Base-by-base conservation (phyloP, 768 basidiomycete genomes). In the Suillus subalutaceus region DNA sequence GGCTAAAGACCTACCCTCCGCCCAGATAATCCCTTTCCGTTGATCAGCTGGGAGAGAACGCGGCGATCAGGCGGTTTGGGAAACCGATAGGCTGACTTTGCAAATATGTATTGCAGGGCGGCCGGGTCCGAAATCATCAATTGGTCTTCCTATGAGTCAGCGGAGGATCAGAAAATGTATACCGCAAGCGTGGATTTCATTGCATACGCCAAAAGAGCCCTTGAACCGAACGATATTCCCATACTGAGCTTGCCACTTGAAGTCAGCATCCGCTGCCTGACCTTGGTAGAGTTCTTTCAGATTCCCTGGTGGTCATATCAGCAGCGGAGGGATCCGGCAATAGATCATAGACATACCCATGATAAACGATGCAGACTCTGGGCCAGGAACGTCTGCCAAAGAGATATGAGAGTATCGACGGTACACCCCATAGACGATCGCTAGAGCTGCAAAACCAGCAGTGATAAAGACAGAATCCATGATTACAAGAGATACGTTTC, bases 41-140 rank as follows among this genome's bases (percentile, higher is more conserved):
- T 72, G 1, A 73, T 0, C 66, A 72, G 46, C 7, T 40, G 63
- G n/a, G 68, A 55, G 15, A 69, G 30, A 10, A 66, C 62, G 41
- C 74, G 70, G 65, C 72, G 63, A 20, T 79, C 73, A 30, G 32
- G 65, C 30, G 66, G 79, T 64, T 84, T 86, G 30, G 70, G 72
- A 65, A 80, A 86, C 32, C 75, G 74, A 64, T 86, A 83, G 2
- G 77, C 81, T 3, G 80, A 77, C 2, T 81, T 81, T 38, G 80
- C 78, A 66, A 81, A 79, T 44, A 85, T 77, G 62, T 69, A 69
- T 44, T 73, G 76, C 0, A 79, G 52, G 6, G 83, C 84, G 67
- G 86, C 85, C 6, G 83, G 80, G 70, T 86, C 85, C 5, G 82
- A 73, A 4, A 85, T 69, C 41, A 84, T 70, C 20, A 86, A 80